Conservation (phyloP, 371 early-diverging fungal species). For the Entomophthora muscae region DNA sequence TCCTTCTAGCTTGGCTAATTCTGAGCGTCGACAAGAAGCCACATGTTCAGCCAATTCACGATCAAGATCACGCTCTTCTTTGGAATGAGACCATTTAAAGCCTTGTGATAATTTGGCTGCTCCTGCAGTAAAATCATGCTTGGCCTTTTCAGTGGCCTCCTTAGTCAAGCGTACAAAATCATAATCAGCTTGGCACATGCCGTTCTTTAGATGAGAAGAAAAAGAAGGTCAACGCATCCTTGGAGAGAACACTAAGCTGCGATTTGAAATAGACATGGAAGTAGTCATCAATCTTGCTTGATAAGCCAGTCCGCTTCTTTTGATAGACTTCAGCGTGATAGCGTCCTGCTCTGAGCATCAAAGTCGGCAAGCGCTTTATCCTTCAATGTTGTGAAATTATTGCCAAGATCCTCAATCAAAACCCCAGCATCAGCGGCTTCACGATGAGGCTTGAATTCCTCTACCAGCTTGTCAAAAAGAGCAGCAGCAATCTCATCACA, state of each 20-base stretch:
- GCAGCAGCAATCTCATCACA: slow-evolving; percentile 91
- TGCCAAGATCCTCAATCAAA: slow-evolving; percentile 58
- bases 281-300: slow-evolving; percentile 49
- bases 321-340: slow-evolving; percentile 80
- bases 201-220: slow-evolving; percentile 13
- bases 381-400: slow-evolving; percentile 35
- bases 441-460: slow-evolving; percentile 35
- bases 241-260: slow-evolving; percentile 72
- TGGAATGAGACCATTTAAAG: slow-evolving; percentile 59
- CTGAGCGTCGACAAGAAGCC: slow-evolving; percentile 44
- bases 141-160: slow-evolving; percentile 22
- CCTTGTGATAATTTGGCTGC: slow-evolving; percentile 26
- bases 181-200: slow-evolving; percentile 23
- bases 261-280: slow-evolving; percentile 61
- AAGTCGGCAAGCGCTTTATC: slow-evolving; percentile 44
- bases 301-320: slow-evolving; percentile 65
- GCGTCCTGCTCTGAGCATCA: slow-evolving; percentile 75
- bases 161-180: slow-evolving; percentile 33
- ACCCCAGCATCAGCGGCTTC: slow-evolving; percentile 53
- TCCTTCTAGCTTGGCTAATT: slow-evolving; percentile 57
- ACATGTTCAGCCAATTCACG: slow-evolving; percentile 46
- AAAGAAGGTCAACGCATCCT: slow-evolving; percentile 44
- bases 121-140: slow-evolving; percentile 16
- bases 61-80: slow-evolving; percentile 40
- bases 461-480: slow-evolving; percentile 37